Percentiles rank a stretch among this genome's conserved stretches.
Evolutionary conservation across 306 rosid species (phyloP).

Genomic region (Lupinus albus): DNA sequence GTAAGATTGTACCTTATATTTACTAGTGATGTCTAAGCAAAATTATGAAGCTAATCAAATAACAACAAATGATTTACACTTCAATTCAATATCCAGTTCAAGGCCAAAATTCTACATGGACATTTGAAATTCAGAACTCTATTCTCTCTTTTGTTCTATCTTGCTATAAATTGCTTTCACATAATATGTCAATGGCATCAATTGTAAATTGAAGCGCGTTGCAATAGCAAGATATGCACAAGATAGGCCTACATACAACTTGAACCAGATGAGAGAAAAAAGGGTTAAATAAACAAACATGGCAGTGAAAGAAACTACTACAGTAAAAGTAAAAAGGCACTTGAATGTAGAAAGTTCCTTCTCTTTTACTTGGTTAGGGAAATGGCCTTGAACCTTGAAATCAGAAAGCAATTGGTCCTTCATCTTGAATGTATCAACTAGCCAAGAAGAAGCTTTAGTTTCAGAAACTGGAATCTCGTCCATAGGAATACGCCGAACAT

Average conservation of each 20-base stretch:
- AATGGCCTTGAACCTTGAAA: conserved; percentile 66
- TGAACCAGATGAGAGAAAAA: conserved; percentile 72
- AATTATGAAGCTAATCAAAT: conserved; percentile 1
- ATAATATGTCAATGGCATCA: conserved; percentile 54
- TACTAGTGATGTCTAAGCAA: not conserved
- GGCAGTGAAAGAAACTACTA: conserved; percentile 58
- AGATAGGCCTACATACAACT: conserved; percentile 67
- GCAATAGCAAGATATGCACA: conserved; percentile 80
- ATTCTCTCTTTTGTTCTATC: conserved; percentile 50
- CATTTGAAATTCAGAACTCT: conserved; percentile 28
- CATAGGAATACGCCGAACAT: conserved; percentile 66
- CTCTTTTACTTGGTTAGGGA: conserved; percentile 59
- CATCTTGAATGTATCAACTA: conserved; percentile 58
- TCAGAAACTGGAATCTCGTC: conserved; percentile 66
- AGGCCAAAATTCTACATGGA: conserved; percentile 34
- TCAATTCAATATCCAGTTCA: conserved; percentile 36
- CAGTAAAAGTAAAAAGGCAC: conserved; percentile 54
- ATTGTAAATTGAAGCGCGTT: conserved; percentile 57
- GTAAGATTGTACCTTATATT: not conserved
- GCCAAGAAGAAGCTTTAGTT: conserved; percentile 65
- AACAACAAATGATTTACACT: conserved; percentile 33
- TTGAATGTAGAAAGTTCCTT: conserved; percentile 58
- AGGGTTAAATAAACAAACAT: conserved; percentile 62
- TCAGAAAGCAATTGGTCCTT: conserved; percentile 60
- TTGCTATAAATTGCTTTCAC: conserved; percentile 49